Conservation (phyloP, 768 basidiomycete species). For the Pholiota microspora region DNA sequence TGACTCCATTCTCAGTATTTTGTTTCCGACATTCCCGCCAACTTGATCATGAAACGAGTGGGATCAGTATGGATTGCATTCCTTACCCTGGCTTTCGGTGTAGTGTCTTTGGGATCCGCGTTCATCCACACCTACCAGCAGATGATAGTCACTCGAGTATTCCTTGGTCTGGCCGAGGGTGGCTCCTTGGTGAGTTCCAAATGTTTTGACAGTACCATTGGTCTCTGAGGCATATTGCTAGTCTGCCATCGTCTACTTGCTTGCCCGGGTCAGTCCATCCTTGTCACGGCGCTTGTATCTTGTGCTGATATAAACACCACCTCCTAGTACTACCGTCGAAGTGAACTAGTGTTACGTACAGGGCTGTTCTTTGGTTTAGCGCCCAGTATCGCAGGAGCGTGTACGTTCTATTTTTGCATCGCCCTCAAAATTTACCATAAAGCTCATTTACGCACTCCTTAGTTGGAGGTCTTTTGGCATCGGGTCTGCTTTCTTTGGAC, state of each 20-base stretch:
- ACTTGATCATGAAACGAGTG: constrained; percentile 38
- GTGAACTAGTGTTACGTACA: constrained; percentile 31
- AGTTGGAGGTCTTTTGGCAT: constrained; percentile 39
- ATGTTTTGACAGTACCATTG: not conserved
- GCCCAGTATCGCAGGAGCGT: constrained; percentile 33
- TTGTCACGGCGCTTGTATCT: not conserved
- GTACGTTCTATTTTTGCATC: constrained; percentile 18
- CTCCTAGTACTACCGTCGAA: constrained; percentile 30
- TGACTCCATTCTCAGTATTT: constrained; percentile 28
- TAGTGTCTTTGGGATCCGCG: constrained; percentile 35
- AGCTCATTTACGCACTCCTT: not conserved
- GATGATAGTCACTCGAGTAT: constrained; percentile 35
- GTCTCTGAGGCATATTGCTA: constrained; percentile 10
- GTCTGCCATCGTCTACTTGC: constrained; percentile 38
- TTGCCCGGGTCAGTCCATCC: constrained; percentile 31
- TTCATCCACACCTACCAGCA: constrained; percentile 34
- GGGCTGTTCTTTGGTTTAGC: constrained; percentile 34
- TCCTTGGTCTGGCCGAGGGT: constrained; percentile 41
- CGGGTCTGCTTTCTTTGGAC: constrained; percentile 31
- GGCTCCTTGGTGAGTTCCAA: constrained; percentile 35
- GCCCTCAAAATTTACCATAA: too few species aligned
- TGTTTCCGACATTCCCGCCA: constrained; percentile 38
- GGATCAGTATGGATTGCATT: constrained; percentile 38
- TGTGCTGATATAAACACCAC: not conserved
- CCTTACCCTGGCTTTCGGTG: constrained; percentile 36